Conservation (phyloP, 2,329 filamentous ascomycete genomes). For the Exophiala viscosa region DNA sequence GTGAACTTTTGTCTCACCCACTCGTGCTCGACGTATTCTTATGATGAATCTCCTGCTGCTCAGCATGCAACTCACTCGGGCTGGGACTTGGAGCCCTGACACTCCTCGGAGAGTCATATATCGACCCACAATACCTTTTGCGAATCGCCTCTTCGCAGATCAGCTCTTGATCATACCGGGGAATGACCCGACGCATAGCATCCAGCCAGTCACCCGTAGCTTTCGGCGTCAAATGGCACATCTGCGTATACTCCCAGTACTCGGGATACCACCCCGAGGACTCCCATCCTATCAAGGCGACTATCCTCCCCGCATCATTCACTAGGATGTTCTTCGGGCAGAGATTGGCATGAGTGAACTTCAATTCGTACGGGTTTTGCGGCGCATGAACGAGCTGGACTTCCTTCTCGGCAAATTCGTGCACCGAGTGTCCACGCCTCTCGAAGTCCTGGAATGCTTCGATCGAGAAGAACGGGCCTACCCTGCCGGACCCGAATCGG, state of each 20-base stretch:
- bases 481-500: constrained; percentile 22
- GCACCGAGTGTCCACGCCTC: constrained; percentile 22
- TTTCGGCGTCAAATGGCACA: constrained; percentile 25
- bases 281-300: constrained; percentile 33
- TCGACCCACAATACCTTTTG: constrained; percentile 20
- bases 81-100: constrained; percentile 23
- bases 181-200: constrained; percentile 23
- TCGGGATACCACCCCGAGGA: constrained; percentile 31
- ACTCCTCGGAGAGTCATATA: constrained; percentile 26
- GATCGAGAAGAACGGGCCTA: constrained; percentile 28
- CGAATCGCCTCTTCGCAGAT: constrained; percentile 24
- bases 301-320: constrained; percentile 27
- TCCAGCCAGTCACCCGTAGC: constrained; percentile 26
- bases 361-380: constrained; percentile 27
- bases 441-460: constrained; percentile 28
- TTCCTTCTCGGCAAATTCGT: constrained; percentile 25
- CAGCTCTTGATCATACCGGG: constrained; percentile 26
- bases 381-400: constrained; percentile 23
- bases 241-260: constrained; percentile 33
- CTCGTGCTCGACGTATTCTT: constrained; percentile 28
- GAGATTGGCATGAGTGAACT: constrained; percentile 32
- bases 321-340: constrained; percentile 31
- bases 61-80: constrained; percentile 17
- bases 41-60: constrained; percentile 25
- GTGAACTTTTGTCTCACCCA: constrained; percentile 11